Evolutionary conservation across 2,329 filamentous ascomycete species (phyloP), one percentile per base, ranked within the genome.

Genomic region (Sordariomycetes sp.): DNA sequence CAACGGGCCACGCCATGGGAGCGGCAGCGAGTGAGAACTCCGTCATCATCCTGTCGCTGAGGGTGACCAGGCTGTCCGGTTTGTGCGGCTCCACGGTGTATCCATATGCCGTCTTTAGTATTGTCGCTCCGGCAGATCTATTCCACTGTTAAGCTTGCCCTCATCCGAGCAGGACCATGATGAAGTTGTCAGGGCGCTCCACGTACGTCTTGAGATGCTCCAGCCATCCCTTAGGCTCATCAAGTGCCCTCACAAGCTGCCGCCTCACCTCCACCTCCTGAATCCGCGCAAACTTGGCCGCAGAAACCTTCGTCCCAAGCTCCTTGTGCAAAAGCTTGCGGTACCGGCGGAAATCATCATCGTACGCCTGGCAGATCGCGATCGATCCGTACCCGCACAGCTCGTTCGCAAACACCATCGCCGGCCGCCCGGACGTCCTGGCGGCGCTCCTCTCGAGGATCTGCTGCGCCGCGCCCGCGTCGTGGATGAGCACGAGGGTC

Each of bases 401-500:
- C 34, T 64, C 61, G 12, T 62, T 60, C 32, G 65, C 67, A 58
- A 71, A 67, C 35, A 62, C 57, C 35, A 66, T 62, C 3, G 37
- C 59, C 0, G 72, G 68, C 8, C 72, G 65, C 0, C 61, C 62
- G 1, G 71, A 71, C 1, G 70, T 69, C 54, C 67, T 70, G 3
- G 67, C 60, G 0, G 69, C 69, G 4, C 54, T 65, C 60, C 70
- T 71, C 12, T 68, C 70, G 18, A 77, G 59, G 2, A 77, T 63
- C 5, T 75, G 71, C 1, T 67, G 60, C 1, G 71, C 69, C 3
- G 71, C 62, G 5, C 69, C 62, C 37, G 64, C 60, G 57, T 72
- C 70, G 58, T 77, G 70, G 1, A 77, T 58, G 2, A 77, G 61
- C 34, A 78, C 63, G 7, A 77, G 62, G 1, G 72, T 73, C 35